These are phyloP conservation scores for Schwanniomyces vanrijiae DNA, from an alignment of 805 yeast genomes.

Conservation along the genomic window DNA sequence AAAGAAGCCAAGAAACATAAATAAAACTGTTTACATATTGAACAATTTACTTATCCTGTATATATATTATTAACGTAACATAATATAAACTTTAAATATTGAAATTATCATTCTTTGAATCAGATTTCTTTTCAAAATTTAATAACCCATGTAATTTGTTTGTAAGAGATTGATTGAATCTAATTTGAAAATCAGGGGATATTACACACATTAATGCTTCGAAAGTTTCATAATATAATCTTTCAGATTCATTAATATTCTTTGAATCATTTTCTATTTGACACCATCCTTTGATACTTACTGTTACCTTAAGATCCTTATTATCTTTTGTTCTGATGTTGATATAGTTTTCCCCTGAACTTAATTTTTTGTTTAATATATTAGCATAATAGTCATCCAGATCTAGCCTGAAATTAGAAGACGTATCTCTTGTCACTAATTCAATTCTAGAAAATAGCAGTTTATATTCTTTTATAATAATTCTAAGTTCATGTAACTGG, in stretches of 20 bases:
- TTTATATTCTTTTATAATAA: conserved; percentile 1
- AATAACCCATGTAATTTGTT: background rate
- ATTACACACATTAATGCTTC: conserved; percentile 28
- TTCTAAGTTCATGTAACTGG: conserved; percentile 2
- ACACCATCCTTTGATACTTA: conserved; percentile 31
- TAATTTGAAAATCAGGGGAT: conserved; percentile 19
- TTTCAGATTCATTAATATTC: background rate
- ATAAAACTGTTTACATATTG: background rate
- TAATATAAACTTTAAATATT: background rate
- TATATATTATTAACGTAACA: background rate
- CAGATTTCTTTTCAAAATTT: background rate
- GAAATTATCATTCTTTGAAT: background rate
- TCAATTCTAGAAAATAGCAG: conserved; percentile 3
- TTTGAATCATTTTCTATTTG: conserved; percentile 5
- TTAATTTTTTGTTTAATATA: background rate
- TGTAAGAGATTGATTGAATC: conserved; percentile 8
- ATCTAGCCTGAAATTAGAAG: background rate
- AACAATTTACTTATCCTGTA: background rate
- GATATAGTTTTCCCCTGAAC: conserved; percentile 5
- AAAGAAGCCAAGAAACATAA: conserved; percentile 8
- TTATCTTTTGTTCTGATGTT: conserved; percentile 17
- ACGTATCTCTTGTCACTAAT: background rate
- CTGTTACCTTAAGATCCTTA: conserved; percentile 15
- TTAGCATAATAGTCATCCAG: conserved; percentile 4
- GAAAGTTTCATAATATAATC: conserved; percentile 25